Evolutionary conservation across 1,139 yeast species (phyloP), one percentile per base, ranked within the genome.

Genomic region (Kluyveromyces marxianus): DNA sequence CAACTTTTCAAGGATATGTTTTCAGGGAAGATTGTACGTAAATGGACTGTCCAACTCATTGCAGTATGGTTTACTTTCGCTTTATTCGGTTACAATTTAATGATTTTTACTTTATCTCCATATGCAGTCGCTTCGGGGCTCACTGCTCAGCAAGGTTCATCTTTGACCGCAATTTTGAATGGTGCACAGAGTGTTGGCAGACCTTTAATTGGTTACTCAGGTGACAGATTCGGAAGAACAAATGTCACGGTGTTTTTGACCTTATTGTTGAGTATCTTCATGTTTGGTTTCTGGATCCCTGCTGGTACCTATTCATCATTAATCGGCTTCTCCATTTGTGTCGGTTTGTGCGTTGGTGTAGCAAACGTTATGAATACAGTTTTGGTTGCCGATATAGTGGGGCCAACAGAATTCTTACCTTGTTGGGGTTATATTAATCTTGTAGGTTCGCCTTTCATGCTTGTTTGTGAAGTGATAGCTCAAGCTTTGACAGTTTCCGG

Each of bases 161-260:
- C 69, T 25, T 64, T 82, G 29, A 79, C 87, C 3, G 81, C 88
- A 0, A 61, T 81, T 5, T 66, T 83, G 54, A 81, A 79, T 59
- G 79, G 77, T 3, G 81, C 81, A 1, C 89, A 83, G 61, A 65
- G 72, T 3, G 52, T 83, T 10, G 92, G 92, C 0, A 70, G 92
- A 53, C 90, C 90, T 1, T 35, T 65, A 1, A 68, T 81, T 60
- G 92, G 94, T 0, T 48, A 68, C 4, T 35, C 74, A 4, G 81
- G 82, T 28, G 92, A 83, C 58, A 63, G 53, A 31, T 60, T 69
- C 41, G 92, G 94, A 1, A 68, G 88, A 49, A 65, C 72, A 38
- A 83, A 81, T 59, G 66, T 74, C 32, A 70, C 82, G 0, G 54
- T 68, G 8, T 40, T 58, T 3, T 50, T 67, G 14, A 66, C 58